phyloP scores from a whole-genome alignment of 169 alveolate species.

The Sarcocystis neurona region DNA sequence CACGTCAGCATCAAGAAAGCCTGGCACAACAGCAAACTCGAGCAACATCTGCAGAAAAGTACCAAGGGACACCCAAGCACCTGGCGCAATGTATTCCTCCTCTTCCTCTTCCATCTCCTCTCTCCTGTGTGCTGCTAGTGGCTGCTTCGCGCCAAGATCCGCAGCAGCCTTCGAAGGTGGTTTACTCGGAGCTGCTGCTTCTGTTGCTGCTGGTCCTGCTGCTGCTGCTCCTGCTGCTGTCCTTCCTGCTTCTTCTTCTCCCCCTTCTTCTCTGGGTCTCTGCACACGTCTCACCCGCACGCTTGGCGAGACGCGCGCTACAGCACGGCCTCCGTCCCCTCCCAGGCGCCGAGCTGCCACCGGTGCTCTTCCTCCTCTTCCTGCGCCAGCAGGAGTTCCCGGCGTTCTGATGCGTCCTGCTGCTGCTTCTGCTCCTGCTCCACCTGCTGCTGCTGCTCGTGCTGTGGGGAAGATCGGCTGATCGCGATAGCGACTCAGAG shows the following conservation, averaged over 20 bases:
- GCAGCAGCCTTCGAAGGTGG: neutral
- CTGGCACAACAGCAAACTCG: conserved; percentile 35
- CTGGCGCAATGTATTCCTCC: neutral
- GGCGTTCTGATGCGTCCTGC: neutral
- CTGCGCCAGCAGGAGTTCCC: neutral
- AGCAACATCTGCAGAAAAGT: conserved; percentile 40
- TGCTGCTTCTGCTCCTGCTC: conserved; percentile 29
- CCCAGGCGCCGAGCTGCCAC: neutral
- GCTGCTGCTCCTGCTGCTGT: conserved; percentile 3
- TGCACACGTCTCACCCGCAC: neutral
- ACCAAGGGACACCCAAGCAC: conserved; percentile 32
- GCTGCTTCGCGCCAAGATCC: neutral
- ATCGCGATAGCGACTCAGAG: neutral
- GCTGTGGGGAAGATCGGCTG: neutral
- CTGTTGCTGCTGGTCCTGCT: neutral
- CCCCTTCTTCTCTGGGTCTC: neutral
- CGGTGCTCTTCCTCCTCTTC: conserved; percentile 15
- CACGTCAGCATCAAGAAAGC: neutral
- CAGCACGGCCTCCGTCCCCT: neutral
- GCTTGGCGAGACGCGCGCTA: neutral
- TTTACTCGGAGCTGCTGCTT: neutral
- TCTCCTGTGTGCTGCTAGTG: neutral
- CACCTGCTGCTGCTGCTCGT: conserved; percentile 36
- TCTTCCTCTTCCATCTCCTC: conserved; percentile 4
- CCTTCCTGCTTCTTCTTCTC: neutral